Evolutionary conservation across 768 basidiomycete species (phyloP).

Genomic region (Chiua virens): DNA sequence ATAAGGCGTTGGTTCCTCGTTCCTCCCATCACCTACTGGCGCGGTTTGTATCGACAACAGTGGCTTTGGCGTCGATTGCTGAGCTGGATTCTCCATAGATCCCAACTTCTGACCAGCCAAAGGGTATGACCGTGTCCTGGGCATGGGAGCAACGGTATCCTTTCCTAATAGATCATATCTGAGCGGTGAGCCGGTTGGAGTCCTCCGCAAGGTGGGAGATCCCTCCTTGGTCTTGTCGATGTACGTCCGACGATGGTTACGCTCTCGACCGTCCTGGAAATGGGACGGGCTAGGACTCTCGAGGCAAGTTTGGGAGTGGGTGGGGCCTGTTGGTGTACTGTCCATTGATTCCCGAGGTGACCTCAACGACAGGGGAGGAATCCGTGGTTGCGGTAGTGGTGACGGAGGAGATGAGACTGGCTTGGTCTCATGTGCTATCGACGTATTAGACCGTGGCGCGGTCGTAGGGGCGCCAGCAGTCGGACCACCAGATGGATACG

Average conservation of each 20-base stretch:
- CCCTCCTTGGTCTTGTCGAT: conserved; percentile 42
- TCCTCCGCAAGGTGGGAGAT: conserved; percentile 38
- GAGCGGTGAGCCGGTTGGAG: conserved; percentile 50
- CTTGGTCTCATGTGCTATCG: conserved; percentile 1
- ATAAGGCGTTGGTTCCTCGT: conserved; percentile 47
- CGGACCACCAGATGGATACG: conserved; percentile 48
- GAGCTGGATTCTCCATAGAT: conserved; percentile 11
- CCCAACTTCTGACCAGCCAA: conserved; percentile 1
- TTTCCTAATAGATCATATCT: conserved; percentile 20
- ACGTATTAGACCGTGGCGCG: conserved; percentile 39
- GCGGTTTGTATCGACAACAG: conserved; percentile 13
- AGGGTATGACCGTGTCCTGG: conserved; percentile 40
- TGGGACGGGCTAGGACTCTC: conserved; percentile 13
- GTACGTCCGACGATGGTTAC: conserved; percentile 62
- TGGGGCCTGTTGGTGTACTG: conserved; percentile 3
- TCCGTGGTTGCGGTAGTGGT: background rate
- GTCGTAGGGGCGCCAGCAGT: conserved; percentile 31
- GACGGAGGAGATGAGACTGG: background rate
- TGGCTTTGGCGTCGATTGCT: conserved; percentile 3
- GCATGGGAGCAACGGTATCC: conserved; percentile 22
- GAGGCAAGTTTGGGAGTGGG: conserved; percentile 1
- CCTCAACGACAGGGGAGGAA: conserved; percentile 21
- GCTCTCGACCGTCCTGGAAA: conserved; percentile 17
- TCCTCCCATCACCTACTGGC: conserved; percentile 20
- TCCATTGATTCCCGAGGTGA: conserved; percentile 15